These are phyloP conservation scores for Desmodesmus armatus DNA, from an alignment of 139 green algal species.

Conservation along the genomic window DNA sequence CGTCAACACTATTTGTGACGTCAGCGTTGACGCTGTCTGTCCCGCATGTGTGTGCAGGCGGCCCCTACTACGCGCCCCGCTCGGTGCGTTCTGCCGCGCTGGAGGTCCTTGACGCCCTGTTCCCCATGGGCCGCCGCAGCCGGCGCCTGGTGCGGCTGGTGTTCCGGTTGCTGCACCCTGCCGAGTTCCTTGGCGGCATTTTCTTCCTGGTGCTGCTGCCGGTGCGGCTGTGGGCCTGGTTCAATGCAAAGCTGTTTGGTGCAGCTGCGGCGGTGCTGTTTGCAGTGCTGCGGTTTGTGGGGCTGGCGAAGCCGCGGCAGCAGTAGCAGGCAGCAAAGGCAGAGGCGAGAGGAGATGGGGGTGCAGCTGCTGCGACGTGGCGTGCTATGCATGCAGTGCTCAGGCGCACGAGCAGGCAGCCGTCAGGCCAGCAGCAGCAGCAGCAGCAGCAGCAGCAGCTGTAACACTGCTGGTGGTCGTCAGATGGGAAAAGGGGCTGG, in stretches of 20 bases:
- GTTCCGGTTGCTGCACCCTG: constrained; percentile 71
- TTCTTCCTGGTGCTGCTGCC: constrained; percentile 49
- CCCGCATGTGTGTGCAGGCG: constrained; percentile 66
- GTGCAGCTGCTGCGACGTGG: constrained; percentile 12
- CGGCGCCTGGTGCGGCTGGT: constrained; percentile 66
- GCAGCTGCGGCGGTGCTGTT: neutral
- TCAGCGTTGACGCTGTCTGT: neutral
- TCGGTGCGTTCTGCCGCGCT: constrained; percentile 66
- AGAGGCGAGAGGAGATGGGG: neutral
- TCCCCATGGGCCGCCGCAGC: constrained; percentile 69
- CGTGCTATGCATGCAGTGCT: neutral
- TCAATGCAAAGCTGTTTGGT: neutral
- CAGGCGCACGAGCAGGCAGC: neutral
- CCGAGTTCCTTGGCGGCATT: constrained; percentile 57
- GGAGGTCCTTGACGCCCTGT: constrained; percentile 72
- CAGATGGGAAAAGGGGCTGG: too few species aligned
- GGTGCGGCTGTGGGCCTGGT: constrained; percentile 39
- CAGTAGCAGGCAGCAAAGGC: neutral
- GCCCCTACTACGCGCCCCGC: constrained; percentile 76
- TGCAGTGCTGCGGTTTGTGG: constrained; percentile 6
- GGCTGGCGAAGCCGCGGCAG: neutral
- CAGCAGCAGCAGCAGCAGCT: constrained; percentile 13
- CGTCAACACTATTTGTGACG: neutral
- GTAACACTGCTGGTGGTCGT: too few species aligned
- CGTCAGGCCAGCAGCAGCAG: neutral